These are phyloP conservation scores for Fusarium liriodendri DNA, from an alignment of 2,329 filamentous ascomycete genomes.

Conservation along the genomic window DNA sequence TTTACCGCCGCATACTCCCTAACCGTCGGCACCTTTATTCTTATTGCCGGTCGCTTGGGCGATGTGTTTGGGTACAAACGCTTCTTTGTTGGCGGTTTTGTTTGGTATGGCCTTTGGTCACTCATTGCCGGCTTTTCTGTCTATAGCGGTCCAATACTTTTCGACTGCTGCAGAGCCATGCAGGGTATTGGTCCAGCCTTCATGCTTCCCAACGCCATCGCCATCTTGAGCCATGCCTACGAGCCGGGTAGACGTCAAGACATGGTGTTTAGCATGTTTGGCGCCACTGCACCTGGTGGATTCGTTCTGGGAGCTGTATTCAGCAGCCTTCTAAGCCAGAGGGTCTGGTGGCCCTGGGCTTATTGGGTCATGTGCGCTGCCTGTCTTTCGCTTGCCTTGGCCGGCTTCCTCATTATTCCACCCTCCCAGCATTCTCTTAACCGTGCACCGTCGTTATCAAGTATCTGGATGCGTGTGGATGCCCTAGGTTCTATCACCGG, in stretches of 20 bases:
- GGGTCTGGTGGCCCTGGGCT: slow-evolving; percentile 57
- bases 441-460: slow-evolving; percentile 11
- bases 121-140: slow-evolving; percentile 53
- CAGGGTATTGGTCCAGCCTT: slow-evolving; percentile 67
- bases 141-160: slow-evolving; percentile 54
- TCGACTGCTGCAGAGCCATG: slow-evolving; percentile 60
- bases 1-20: slow-evolving; percentile 64
- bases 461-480: slow-evolving; percentile 43
- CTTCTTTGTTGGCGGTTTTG: slow-evolving; percentile 61
- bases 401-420: slow-evolving; percentile 46
- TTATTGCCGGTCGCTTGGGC: slow-evolving; percentile 64
- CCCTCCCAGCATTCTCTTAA: not conserved
- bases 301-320: slow-evolving; percentile 46
- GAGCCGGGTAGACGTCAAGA: slow-evolving; percentile 49
- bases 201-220: slow-evolving; percentile 66
- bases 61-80: slow-evolving; percentile 64
- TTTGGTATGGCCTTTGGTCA: slow-evolving; percentile 63
- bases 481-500: slow-evolving; percentile 53
- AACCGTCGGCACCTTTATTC: slow-evolving; percentile 63
- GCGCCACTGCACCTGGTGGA: slow-evolving; percentile 48
- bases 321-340: slow-evolving; percentile 40
- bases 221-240: slow-evolving; percentile 65
- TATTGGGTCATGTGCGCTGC: slow-evolving; percentile 52
- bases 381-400: slow-evolving; percentile 39
- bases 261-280: slow-evolving; percentile 51